Evolutionary conservation across 192 early-diverging fungal genomes (phyloP).

Genomic region (Entophlyctis helioformis): DNA sequence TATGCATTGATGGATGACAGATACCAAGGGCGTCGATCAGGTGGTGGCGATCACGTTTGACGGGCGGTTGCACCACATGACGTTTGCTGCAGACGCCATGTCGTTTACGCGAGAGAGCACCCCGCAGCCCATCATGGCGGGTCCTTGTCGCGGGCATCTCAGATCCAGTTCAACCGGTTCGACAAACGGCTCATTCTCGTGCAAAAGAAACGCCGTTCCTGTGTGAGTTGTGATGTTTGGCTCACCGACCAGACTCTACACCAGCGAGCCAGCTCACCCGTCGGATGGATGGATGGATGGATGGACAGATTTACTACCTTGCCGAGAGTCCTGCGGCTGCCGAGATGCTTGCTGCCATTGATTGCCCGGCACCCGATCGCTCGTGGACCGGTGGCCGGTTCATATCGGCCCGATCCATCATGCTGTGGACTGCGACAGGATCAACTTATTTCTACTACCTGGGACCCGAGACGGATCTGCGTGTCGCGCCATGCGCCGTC

Average conservation of each 20-base stretch:
- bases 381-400: conserved; percentile 21
- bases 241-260: conserved; percentile 3
- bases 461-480: conserved; percentile 4
- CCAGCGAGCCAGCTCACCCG: conserved; percentile 1
- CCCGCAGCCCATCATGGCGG: not conserved
- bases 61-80: conserved; percentile 3
- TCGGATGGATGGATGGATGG: too few relatives aligned
- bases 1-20: not conserved
- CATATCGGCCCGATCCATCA: conserved; percentile 12
- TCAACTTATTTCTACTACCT: conserved; percentile 14
- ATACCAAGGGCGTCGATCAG: conserved; percentile 13
- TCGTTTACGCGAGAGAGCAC: not conserved
- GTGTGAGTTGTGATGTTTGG: not conserved
- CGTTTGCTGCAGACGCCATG: conserved; percentile 5
- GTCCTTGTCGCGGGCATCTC: not conserved
- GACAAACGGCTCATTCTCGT: conserved; percentile 5
- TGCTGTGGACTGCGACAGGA: conserved; percentile 18
- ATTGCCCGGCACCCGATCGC: not conserved
- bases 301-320: too few relatives aligned
- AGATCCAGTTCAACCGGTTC: conserved; percentile 12
- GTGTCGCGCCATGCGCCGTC: not conserved
- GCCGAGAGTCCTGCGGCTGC: too few relatives aligned
- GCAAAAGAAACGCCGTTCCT: conserved; percentile 1
- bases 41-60: conserved; percentile 3
- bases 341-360: not conserved